Evolutionary conservation across 148 eudicot species (phyloP), one percentile per base, ranked within the genome.

Genomic region (Cornus controversa): DNA sequence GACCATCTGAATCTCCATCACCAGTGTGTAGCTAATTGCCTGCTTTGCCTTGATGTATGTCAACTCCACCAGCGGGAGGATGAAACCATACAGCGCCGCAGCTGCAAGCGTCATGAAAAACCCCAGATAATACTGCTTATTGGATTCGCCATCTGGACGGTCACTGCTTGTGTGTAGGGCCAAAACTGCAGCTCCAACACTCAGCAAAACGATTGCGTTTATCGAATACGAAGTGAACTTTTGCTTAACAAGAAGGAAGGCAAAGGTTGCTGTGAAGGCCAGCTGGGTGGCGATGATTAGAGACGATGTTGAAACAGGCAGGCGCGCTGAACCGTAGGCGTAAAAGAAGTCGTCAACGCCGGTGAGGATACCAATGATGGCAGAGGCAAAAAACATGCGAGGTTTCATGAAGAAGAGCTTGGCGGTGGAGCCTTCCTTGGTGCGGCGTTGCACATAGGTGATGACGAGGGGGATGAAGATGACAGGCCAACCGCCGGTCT

Each of bases 231-330:
- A 78, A 10, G 91, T 87, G 70, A 92, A 89, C 78, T 83, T 86
- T 65, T 91, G 94, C 34, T 73, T 77, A 2, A 91, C 94, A 11
- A 91, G 53, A 0, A 91, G 1, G 18, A 75, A 87, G 11, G 92
- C 87, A 66, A 87, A 91, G 2, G 76, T 71, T 0, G 94, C 92
- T 8, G 92, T 88, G 80, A 91, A 91, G 2, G 80, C 95, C 3
- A 91, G 81, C 34, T 91, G 95, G 0, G 92, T 86, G 11, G 97
- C 90, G 8, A 90, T 74, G 47, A 92, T 81, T 0, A 92, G 80
- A 1, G 97, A 77, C 0, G 91, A 80, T 15, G 97, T 92, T 9
- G 97, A 90, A 2, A 92, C 90, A 2, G 97, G 92, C 23, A 92
- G 81, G 50, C 82, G 80, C 24, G 88, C 85, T 18, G 82, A 79